A percentile compares a stretch with the other conserved stretches of the same genome.
Conservation (phyloP, 441 rosid genomes). For the Geranium incanum region DNA sequence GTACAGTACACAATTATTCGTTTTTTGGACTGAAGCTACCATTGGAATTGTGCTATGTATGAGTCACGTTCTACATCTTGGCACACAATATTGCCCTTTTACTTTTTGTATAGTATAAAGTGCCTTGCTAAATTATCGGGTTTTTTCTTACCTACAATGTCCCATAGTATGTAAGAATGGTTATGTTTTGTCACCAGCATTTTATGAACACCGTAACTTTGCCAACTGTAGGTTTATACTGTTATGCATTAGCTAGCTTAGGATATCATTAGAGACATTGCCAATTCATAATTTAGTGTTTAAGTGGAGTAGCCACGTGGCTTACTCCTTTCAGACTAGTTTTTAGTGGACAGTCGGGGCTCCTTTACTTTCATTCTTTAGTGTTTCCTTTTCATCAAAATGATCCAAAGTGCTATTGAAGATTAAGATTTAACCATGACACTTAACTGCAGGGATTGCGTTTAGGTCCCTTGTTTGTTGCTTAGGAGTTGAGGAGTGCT, state of each 20-base stretch:
- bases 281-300: background rate
- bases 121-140: background rate
- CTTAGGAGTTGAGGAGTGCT: conserved; percentile 47
- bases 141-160: background rate
- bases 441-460: conserved; percentile 50
- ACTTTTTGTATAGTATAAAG: background rate
- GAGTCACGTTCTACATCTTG: background rate
- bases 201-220: background rate
- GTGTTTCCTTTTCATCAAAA: conserved; percentile 25
- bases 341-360: conserved; percentile 15
- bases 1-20: background rate
- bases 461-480: conserved; percentile 39
- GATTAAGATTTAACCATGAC: conserved; percentile 28
- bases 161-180: background rate
- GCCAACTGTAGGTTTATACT: background rate
- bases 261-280: background rate
- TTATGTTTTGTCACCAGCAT: conserved; percentile 3
- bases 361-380: conserved; percentile 19
- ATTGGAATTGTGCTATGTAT: background rate
- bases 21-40: background rate
- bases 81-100: background rate
- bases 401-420: conserved; percentile 26
- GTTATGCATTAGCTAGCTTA: conserved; percentile 12
- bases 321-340: conserved; percentile 7
- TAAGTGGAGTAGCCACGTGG: background rate